A percentile compares a stretch with the other conserved stretches of the same genome.
These are phyloP conservation scores for Entonaema liquescens DNA, from an alignment of 495 filamentous ascomycete genomes.

Conservation along the genomic window DNA sequence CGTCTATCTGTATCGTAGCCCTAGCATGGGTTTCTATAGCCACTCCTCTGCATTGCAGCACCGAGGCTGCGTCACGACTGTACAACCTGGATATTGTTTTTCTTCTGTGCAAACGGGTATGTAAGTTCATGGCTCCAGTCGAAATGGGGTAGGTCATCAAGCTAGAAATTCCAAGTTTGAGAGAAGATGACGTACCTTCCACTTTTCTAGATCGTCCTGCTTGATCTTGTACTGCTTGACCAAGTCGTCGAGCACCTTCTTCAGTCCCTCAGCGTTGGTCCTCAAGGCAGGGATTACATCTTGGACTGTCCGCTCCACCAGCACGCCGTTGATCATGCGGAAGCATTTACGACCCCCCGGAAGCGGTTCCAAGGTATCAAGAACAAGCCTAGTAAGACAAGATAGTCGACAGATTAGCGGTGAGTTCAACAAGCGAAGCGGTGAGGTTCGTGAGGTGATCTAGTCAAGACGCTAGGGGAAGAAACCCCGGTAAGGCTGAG, in stretches of 20 bases:
- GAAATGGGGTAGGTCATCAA: conserved; percentile 17
- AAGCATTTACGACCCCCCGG: conserved; percentile 93
- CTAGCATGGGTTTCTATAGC: conserved; percentile 13
- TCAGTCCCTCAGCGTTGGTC: conserved; percentile 94
- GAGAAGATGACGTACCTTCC: conserved; percentile 77
- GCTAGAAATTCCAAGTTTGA: conserved; percentile 22
- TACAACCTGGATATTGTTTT: conserved; percentile 98
- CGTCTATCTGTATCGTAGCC: conserved; percentile 12
- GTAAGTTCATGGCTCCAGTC: conserved; percentile 36
- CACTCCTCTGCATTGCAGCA: conserved; percentile 18
- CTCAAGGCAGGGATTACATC: conserved; percentile 90
- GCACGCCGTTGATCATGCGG: conserved; percentile 96
- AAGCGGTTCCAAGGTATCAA: conserved; percentile 90
- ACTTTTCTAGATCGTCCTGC: conserved; percentile 94
- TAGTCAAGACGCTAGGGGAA: conserved; percentile 33
- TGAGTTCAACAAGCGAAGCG: conserved; percentile 45
- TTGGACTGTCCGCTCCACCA: conserved; percentile 91
- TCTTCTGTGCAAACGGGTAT: conserved; percentile 70
- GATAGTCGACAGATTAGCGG: conserved; percentile 50
- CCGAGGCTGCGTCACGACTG: conserved; percentile 62
- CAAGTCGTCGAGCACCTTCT: conserved; percentile 94
- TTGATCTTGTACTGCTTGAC: conserved; percentile 97
- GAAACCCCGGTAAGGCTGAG: conserved; percentile 36
- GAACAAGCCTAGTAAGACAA: conserved; percentile 76
- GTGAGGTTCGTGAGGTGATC: conserved; percentile 42